Evolutionary conservation across 1,284 basidiomycete species (phyloP), one percentile per base, ranked within the genome.

Genomic region (Stereum hirsutum): DNA sequence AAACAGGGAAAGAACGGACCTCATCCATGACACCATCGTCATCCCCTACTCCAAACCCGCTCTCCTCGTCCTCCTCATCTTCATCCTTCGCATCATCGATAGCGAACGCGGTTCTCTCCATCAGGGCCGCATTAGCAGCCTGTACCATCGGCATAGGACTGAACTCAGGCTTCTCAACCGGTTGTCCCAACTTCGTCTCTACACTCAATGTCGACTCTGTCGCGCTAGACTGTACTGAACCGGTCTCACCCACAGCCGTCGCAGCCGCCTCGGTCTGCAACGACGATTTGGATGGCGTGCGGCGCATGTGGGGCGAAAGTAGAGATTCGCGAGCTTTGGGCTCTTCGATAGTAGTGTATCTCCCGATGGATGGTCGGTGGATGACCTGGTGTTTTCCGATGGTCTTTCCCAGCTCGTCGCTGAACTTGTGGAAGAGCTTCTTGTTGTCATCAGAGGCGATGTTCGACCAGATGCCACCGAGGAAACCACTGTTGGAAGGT

Each of bases 321-420:
- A 97, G 69, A 1, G 89, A 84, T 61, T 95, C 92, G 41, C 92
- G 78, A 0, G 89, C 83, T 52, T 88, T 88, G 4, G 91, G 87
- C 56, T 96, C 91, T 50, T 89, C 80, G 32, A 90, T 62, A 42
- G 77, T 77, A 41, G 87, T 87, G 54, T 83, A 79, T 55, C 92
- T 79, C 19, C 91, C 90, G 49, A 97, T 87, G 4, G 88, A 81
- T 2, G 93, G 93, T 47, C 76, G 73, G 50, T 87, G 80, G 41
- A 82, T 68, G 44, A 89, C 77, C 68, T 89, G 85, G 55, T 95
- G 91, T 57, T 81, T 91, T 36, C 94, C 93, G 41, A 97, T 85
- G 1, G 89, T 86, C 59, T 90, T 89, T 1, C 93, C 94, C 47
- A 97, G 79, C 52, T 92, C 90, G 61, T 97, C 94, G 8, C 89